Evolutionary conservation across 2,329 filamentous ascomycete genomes (phyloP).

Genomic region (Exophiala xenobiotica): DNA sequence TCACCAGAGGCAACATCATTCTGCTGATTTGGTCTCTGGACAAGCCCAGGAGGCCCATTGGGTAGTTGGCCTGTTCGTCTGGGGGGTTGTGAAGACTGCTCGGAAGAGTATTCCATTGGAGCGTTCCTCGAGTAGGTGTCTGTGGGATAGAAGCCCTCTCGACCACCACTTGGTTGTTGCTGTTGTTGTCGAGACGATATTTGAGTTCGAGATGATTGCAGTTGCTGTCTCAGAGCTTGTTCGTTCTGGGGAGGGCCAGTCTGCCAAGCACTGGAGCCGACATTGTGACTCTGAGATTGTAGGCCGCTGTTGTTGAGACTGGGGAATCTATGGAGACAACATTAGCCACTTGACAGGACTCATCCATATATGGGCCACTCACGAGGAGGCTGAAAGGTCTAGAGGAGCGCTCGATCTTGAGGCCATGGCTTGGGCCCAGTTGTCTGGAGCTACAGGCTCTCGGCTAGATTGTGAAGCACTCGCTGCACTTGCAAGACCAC

Average conservation of each 20-base stretch:
- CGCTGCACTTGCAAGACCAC: slow-evolving; percentile 15
- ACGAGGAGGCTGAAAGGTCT: slow-evolving; percentile 31
- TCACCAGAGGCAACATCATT: slow-evolving; percentile 22
- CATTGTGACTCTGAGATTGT: slow-evolving; percentile 24
- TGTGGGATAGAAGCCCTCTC: slow-evolving; percentile 24
- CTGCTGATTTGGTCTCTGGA: slow-evolving; percentile 24
- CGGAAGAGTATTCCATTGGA: slow-evolving; percentile 24
- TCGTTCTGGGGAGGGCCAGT: slow-evolving; percentile 29
- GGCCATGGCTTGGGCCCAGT: slow-evolving; percentile 31
- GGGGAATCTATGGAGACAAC: slow-evolving; percentile 20
- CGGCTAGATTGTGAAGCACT: slow-evolving; percentile 16
- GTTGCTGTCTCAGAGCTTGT: slow-evolving; percentile 23
- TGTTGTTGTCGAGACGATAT: slow-evolving; percentile 20
- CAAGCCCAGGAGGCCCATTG: slow-evolving; percentile 25
- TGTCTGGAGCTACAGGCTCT: slow-evolving; percentile 25
- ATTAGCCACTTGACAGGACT: background rate
- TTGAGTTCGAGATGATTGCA: slow-evolving; percentile 18
- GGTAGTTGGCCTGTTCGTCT: slow-evolving; percentile 24
- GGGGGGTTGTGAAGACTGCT: slow-evolving; percentile 18
- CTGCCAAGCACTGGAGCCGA: slow-evolving; percentile 30
- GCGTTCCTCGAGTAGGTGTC: slow-evolving; percentile 30
- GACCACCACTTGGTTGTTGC: slow-evolving; percentile 15
- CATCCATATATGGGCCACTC: background rate
- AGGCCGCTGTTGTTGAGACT: slow-evolving; percentile 28
- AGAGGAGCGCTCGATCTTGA: slow-evolving; percentile 25